These are phyloP conservation scores for Raddia distichophylla DNA, from an alignment of 176 grass and related monocot species.

Conservation along the genomic window DNA sequence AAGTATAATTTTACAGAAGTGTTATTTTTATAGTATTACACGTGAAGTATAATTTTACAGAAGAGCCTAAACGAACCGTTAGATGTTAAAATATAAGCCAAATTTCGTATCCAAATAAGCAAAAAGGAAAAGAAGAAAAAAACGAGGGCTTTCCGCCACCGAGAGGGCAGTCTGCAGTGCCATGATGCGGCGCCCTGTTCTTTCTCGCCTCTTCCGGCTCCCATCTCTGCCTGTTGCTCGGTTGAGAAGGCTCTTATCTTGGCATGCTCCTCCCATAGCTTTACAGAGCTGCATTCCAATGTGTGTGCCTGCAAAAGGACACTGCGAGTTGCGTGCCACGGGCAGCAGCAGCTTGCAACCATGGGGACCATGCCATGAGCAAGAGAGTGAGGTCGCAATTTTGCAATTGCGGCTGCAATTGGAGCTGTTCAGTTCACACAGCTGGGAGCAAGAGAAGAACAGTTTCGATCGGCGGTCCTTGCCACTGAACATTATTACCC, in stretches of 20 bases:
- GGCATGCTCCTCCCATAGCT: neutral
- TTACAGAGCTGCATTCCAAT: constrained; percentile 38
- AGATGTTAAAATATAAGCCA: too few relatives aligned
- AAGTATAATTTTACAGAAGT: too few relatives aligned
- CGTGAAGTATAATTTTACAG: too few relatives aligned
- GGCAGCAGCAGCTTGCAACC: constrained; percentile 15
- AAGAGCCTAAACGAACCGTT: too few relatives aligned
- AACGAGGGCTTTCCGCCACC: neutral
- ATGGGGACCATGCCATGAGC: constrained; percentile 7
- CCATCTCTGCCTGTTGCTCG: constrained; percentile 27
- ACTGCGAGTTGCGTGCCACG: constrained; percentile 10
- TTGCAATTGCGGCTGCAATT: neutral
- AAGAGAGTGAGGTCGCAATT: neutral
- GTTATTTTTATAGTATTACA: too few relatives aligned
- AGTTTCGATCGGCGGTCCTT: neutral
- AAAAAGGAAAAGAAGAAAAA: neutral
- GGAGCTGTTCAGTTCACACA: constrained; percentile 24
- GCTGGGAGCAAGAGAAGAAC: neutral
- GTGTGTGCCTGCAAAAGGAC: constrained; percentile 19
- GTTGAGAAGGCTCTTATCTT: constrained; percentile 26
- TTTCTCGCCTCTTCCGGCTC: neutral
- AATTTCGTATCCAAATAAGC: too few relatives aligned
- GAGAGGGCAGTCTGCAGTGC: neutral
- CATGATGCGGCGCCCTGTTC: neutral
- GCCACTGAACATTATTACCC: neutral